These are phyloP conservation scores for Capsella bursapastoris DNA, from an alignment of 345 rosid genomes.

Conservation along the genomic window DNA sequence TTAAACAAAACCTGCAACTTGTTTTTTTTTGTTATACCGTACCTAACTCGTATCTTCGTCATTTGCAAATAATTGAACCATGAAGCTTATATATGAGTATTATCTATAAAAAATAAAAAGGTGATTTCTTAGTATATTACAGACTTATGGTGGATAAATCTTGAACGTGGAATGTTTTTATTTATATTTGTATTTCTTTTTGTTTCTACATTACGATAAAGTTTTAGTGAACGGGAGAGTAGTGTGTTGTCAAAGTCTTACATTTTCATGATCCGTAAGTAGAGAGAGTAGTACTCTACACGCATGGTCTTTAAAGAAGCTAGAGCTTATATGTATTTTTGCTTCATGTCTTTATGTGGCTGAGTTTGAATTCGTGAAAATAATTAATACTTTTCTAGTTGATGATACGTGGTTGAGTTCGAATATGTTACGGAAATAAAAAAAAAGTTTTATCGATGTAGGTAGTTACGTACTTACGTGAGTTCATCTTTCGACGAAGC, in stretches of 20 bases:
- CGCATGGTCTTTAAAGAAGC: conserved; percentile 7
- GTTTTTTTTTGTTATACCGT: conserved; percentile 13
- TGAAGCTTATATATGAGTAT: not conserved
- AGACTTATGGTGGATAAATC: conserved; percentile 12
- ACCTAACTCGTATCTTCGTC: conserved; percentile 42
- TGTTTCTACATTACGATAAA: not conserved
- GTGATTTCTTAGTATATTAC: conserved; percentile 6
- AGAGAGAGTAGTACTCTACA: conserved; percentile 21
- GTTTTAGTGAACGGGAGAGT: conserved; percentile 1
- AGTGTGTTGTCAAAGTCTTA: conserved; percentile 6
- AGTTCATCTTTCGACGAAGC: conserved; percentile 28
- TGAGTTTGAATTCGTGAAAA: conserved; percentile 11
- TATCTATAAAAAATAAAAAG: not conserved
- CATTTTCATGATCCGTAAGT: not conserved
- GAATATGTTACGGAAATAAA: not conserved
- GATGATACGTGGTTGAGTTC: conserved; percentile 3
- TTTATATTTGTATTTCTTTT: not conserved
- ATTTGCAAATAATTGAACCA: conserved; percentile 33
- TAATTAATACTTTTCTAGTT: not conserved
- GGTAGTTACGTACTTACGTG: conserved; percentile 2
- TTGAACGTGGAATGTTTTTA: conserved; percentile 29
- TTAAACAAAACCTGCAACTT: conserved; percentile 13
- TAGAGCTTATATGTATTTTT: not conserved
- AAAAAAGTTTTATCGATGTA: conserved; percentile 7
- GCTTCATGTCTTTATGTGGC: conserved; percentile 11